Evolutionary conservation across 2,329 filamentous ascomycete genomes (phyloP), one percentile per base, ranked within the genome.

Genomic region (Aspergillus sp.): DNA sequence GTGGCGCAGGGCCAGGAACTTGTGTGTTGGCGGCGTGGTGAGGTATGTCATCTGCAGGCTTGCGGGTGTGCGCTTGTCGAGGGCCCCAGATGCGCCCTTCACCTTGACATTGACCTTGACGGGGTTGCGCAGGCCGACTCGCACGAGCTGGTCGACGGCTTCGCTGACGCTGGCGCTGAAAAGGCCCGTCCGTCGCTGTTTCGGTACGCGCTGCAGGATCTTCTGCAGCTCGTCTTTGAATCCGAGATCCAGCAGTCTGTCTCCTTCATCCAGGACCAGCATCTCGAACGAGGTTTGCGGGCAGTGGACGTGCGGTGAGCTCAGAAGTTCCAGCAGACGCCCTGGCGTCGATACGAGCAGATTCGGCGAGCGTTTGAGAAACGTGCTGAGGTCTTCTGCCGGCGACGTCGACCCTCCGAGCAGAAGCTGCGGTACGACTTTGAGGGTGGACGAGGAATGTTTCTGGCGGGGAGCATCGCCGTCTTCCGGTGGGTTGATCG

Each of bases 131-230:
- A 96, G 66, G 13, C 91, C 91, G 5, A 95, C 86, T 22, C 88
- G 75, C 32, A 98, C 86, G 34, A 98, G 82, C 54, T 95, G 84
- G 41, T 88, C 80, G 1, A 98, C 84, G 2, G 91, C 91, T 53
- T 96, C 91, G 48, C 82, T 91, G n/a, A 98, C 83, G 49, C 83
- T 93, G 8, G 91, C 91, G 51, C 86, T 94, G 62, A 96, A 98
- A 0, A 98, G 66, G 0, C 91, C 91, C 0, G 91, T 98, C 30
- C 91, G 74, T 32, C 91, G 72, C 57, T 98, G 91, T 54, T 98
- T 98, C 0, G 91, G 91, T 4, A 98, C 64, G 11, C 82, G 74
- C 0, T 77, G 75, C 14, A 98, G 65, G 25, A 96, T 94, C 34
- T 78, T 83, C 46, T 91, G 85, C 16, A 98, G 62, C 45, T 94